phyloP scores from a whole-genome alignment of 2,329 filamentous ascomycete genomes.

The Xylaria sp. region DNA sequence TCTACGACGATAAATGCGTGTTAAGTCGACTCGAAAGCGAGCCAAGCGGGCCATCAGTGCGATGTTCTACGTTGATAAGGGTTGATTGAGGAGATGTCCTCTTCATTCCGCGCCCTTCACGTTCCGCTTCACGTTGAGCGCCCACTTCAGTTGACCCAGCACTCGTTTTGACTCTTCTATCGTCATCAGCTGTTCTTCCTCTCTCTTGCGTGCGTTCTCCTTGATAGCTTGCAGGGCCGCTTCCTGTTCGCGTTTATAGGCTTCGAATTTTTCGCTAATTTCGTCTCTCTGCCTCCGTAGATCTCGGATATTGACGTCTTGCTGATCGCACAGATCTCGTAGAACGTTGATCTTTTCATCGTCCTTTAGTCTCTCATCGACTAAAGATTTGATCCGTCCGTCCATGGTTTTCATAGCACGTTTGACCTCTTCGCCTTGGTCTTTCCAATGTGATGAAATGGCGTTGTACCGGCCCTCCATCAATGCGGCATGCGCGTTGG shows the following conservation, averaged over 20 bases:
- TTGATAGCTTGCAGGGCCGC: slow-evolving; percentile 70
- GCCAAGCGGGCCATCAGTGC: background rate
- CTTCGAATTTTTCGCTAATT: slow-evolving; percentile 69
- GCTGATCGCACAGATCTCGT: slow-evolving; percentile 77
- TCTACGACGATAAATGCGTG: slow-evolving; percentile 2
- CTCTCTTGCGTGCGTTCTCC: slow-evolving; percentile 64
- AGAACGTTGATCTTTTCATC: slow-evolving; percentile 72
- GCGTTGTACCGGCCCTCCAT: slow-evolving; percentile 77
- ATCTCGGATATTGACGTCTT: slow-evolving; percentile 73
- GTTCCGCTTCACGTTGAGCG: slow-evolving; percentile 73
- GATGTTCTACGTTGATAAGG: slow-evolving; percentile 5
- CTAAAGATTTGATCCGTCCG: slow-evolving; percentile 64
- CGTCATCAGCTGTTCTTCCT: slow-evolving; percentile 69
- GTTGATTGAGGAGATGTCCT: background rate
- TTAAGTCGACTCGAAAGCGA: slow-evolving; percentile 38
- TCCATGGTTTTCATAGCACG: slow-evolving; percentile 61
- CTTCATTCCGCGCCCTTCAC: slow-evolving; percentile 65
- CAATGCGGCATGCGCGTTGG: slow-evolving; percentile 71
- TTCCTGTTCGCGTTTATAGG: slow-evolving; percentile 73
- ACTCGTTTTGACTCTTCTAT: slow-evolving; percentile 69
- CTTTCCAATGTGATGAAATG: slow-evolving; percentile 73
- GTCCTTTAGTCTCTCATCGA: slow-evolving; percentile 67
- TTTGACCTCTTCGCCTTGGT: slow-evolving; percentile 72
- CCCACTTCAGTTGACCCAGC: slow-evolving; percentile 78
- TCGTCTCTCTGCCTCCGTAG: slow-evolving; percentile 70